phyloP scores from a whole-genome alignment of 2,329 filamentous ascomycete species.

The Botrytis hyacinthi region DNA sequence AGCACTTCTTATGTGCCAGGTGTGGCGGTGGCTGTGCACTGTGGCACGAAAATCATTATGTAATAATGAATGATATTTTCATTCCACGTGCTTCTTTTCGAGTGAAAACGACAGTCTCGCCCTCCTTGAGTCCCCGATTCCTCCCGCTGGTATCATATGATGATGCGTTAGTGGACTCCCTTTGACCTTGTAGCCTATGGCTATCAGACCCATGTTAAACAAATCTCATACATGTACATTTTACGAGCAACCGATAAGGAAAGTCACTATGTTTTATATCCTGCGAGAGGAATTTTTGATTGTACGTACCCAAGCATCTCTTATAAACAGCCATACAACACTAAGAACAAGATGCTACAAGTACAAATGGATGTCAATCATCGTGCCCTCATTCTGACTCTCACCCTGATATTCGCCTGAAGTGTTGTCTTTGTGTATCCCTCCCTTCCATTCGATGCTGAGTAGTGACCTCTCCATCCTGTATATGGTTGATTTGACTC shows the following conservation, averaged over 20 bases:
- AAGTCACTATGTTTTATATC: neutral
- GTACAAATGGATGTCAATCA: neutral
- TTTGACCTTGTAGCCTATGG: neutral
- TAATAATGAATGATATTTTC: neutral
- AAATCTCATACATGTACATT: neutral
- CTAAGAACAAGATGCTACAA: neutral
- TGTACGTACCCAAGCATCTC: neutral
- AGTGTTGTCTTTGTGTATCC: neutral
- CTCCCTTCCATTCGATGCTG: neutral
- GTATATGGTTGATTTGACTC: too few relatives aligned
- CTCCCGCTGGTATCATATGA: neutral
- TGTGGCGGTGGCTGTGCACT: conserved; percentile 11
- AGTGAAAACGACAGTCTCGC: neutral
- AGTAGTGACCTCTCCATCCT: neutral
- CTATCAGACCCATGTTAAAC: neutral
- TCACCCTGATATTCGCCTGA: neutral
- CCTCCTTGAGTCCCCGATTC: neutral
- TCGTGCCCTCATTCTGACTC: neutral
- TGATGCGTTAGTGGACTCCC: neutral
- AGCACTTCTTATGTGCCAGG: neutral
- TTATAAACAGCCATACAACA: neutral
- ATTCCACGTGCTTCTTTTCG: neutral
- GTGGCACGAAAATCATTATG: neutral
- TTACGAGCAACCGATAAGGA: neutral
- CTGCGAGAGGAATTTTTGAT: neutral